phyloP scores from a whole-genome alignment of 768 basidiomycete genomes.

The Cystobasidium tubakii region DNA sequence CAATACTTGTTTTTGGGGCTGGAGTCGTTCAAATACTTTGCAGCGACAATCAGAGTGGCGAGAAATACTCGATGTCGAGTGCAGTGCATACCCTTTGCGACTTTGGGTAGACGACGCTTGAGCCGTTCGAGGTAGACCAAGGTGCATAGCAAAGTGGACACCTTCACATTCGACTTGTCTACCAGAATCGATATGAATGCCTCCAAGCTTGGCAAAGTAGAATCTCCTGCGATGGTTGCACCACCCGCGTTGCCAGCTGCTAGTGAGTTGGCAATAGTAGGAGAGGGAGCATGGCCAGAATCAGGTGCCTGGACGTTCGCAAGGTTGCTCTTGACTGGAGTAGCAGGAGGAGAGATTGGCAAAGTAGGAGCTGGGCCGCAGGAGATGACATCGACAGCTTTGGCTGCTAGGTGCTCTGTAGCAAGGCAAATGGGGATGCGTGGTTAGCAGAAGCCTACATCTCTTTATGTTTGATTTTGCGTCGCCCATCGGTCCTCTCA shows the following conservation, averaged over 20 bases:
- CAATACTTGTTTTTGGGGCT: slow-evolving; percentile 93
- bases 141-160: slow-evolving; percentile 80
- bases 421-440: neutral
- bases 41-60: slow-evolving; percentile 86
- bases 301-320: slow-evolving; percentile 40
- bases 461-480: too few relatives aligned
- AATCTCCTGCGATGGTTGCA: neutral
- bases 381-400: slow-evolving; percentile 67
- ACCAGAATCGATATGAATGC: slow-evolving; percentile 79
- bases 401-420: slow-evolving; percentile 65
- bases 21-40: slow-evolving; percentile 79
- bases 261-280: neutral
- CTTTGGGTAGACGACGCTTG: slow-evolving; percentile 66
- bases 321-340: slow-evolving; percentile 56
- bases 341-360: slow-evolving; percentile 62
- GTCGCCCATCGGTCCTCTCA: too few relatives aligned
- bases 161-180: slow-evolving; percentile 76
- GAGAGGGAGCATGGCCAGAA: neutral
- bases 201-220: slow-evolving; percentile 62
- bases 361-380: slow-evolving; percentile 48
- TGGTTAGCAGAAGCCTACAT: too few relatives aligned
- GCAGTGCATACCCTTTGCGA: slow-evolving; percentile 84
- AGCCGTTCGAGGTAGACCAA: slow-evolving; percentile 87
- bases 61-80: slow-evolving; percentile 93
- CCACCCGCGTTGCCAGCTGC: neutral